Evolutionary conservation across 345 rosid species (phyloP), one percentile per base, ranked within the genome.

Genomic region (Eutrema japonicum): DNA sequence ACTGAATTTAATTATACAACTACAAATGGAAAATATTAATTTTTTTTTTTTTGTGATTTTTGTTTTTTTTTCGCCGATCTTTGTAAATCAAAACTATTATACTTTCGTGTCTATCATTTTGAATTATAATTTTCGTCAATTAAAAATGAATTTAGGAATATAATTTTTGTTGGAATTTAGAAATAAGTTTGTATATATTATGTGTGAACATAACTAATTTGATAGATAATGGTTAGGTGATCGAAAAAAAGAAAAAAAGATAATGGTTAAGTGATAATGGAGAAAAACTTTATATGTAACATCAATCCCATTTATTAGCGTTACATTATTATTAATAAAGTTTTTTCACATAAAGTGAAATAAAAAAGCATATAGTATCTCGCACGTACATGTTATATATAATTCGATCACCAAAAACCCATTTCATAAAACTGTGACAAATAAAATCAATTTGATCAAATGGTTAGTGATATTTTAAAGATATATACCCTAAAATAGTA

Each of bases 251-350:
- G 22, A 18, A 18, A 18, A 18, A 18, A 18, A 18, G 1, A 18
- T 18, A 18, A 18, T 18, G 22, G 22, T 18, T 18, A 35, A 4
- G 42, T 4, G 61, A 56, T 14, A 36, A 57, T 36, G 63, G 29
- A 36, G 7, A 48, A 57, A 56, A 14, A 18, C 10, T 36, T 55
- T 32, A 1, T 7, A 48, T 57, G 41, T 35, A 56, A 56, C 41
- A n/a, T n/a, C 61, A 56, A 35, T 56, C 42, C 36, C 62, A 18
- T 9, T 56, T 4, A 56, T 56, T 36, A 35, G 43, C 22, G 9
- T 35, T 14, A 56, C 27, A 32, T 35, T 56, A 32, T 35, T 56
- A 56, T 56, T 56, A n/a, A 55, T n/a, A 55, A 56, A 56, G 29
- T 32, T 35, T 33, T 33, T 16, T 16, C 45, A 9, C 2, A 16